These are phyloP conservation scores for Parsonsia alboflavescens DNA, from an alignment of 257 asterid species.

Conservation along the genomic window DNA sequence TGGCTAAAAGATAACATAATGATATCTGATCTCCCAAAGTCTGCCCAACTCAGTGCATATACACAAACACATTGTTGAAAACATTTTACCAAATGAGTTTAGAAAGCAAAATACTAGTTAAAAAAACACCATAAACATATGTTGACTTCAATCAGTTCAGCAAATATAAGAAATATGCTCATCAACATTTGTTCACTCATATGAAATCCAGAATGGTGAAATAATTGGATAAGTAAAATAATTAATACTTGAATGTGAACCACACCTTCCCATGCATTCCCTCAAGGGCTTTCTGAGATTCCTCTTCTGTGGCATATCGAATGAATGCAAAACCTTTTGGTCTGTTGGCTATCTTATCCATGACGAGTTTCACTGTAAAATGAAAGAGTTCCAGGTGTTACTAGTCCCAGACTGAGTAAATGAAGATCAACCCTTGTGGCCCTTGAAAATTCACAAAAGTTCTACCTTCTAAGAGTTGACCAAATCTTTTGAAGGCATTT, in stretches of 20 bases:
- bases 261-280: slow-evolving; percentile 95
- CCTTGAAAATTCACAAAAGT: not conserved
- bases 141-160: not conserved
- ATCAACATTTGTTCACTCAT: not conserved
- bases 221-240: not conserved
- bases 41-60: not conserved
- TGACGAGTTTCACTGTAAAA: slow-evolving; percentile 60
- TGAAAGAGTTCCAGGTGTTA: not conserved
- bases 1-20: not conserved
- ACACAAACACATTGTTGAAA: too few relatives aligned
- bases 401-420: not conserved
- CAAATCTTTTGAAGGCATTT: slow-evolving; percentile 57
- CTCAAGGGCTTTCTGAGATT: slow-evolving; percentile 71
- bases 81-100: not conserved
- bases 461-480: slow-evolving; percentile 73
- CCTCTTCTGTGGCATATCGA: slow-evolving; percentile 59
- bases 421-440: not conserved
- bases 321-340: slow-evolving; percentile 86
- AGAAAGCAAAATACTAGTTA: not conserved
- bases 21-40: not conserved
- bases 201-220: not conserved
- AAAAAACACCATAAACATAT: not conserved
- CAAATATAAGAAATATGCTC: not conserved
- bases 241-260: not conserved
- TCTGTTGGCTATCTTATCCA: slow-evolving; percentile 84